phyloP scores from a whole-genome alignment of 176 grass and related monocot genomes.

The Ensete glaucum region DNA sequence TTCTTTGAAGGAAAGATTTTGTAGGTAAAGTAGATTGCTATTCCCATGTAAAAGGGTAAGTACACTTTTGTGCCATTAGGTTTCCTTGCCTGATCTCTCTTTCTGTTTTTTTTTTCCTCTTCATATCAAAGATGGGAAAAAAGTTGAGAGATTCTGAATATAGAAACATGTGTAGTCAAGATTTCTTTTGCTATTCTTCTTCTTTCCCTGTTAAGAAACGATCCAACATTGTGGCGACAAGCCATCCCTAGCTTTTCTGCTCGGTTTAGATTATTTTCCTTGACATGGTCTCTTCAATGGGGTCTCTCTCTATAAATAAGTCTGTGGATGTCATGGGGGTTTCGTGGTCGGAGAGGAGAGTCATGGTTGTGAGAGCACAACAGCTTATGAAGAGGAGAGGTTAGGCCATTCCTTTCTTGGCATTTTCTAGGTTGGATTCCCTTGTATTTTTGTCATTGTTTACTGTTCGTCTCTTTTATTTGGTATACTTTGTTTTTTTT shows the following conservation, averaged over 20 bases:
- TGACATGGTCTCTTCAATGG: not conserved
- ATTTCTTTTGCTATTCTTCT: not conserved
- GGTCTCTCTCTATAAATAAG: not conserved
- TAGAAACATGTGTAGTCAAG: not conserved
- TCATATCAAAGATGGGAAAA: not conserved
- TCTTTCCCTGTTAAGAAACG: slow-evolving; percentile 1
- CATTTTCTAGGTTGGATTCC: not conserved
- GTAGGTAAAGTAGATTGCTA: not conserved
- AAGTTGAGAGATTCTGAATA: not conserved
- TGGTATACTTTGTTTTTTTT: too few relatives aligned
- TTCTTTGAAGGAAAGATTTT: not conserved
- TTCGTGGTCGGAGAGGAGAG: not conserved
- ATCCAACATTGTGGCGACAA: not conserved
- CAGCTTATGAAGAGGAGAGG: not conserved
- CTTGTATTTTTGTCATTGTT: not conserved
- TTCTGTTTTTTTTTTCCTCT: not conserved
- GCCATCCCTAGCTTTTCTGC: not conserved
- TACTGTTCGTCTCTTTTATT: not conserved
- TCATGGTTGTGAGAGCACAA: not conserved
- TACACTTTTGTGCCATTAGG: not conserved
- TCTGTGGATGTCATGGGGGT: not conserved
- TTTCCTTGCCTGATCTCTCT: not conserved
- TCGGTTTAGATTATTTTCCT: not conserved
- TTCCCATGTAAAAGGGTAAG: not conserved
- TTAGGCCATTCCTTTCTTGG: not conserved